Conservation (phyloP, 2,329 filamentous ascomycete genomes). For the Colletotrichum lini region DNA sequence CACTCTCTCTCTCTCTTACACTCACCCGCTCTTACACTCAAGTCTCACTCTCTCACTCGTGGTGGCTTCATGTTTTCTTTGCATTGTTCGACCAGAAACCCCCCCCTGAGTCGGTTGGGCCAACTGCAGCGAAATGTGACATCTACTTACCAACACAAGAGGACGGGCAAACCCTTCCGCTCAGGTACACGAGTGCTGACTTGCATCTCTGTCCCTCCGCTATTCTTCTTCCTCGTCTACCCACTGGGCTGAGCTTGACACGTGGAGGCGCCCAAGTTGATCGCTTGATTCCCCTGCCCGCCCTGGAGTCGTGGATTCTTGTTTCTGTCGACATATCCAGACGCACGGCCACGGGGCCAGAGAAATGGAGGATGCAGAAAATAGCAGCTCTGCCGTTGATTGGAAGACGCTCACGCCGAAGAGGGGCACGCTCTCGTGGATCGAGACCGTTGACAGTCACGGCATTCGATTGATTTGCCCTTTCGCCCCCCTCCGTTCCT, state of each 20-base stretch:
- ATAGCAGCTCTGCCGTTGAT: slow-evolving; percentile 27
- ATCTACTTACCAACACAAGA: no score
- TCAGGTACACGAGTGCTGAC: slow-evolving; percentile 11
- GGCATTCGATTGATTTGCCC: slow-evolving; percentile 1
- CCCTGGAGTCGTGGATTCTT: slow-evolving; percentile 8
- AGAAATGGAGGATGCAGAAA: slow-evolving; percentile 21
- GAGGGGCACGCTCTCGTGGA: not conserved
- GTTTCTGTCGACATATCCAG: slow-evolving; percentile 6
- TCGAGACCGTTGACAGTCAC: not conserved
- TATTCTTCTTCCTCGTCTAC: not conserved
- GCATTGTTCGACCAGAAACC: not conserved
- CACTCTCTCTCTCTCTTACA: not conserved
- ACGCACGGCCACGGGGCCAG: slow-evolving; percentile 20
- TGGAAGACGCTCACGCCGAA: slow-evolving; percentile 5
- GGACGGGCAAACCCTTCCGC: not conserved
- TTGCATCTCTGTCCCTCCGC: slow-evolving; percentile 29
- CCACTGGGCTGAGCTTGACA: slow-evolving; percentile 32
- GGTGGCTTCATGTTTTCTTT: slow-evolving; percentile 1
- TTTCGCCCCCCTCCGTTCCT: not conserved
- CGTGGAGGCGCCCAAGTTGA: slow-evolving; percentile 40
- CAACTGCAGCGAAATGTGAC: no score
- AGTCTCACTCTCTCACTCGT: not conserved
- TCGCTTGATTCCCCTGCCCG: slow-evolving; percentile 24
- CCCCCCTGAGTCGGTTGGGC: no score
- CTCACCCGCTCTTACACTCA: not conserved